Conservation (phyloP, 1,139 yeast genomes). For the Saccharomyces hybrid region DNA sequence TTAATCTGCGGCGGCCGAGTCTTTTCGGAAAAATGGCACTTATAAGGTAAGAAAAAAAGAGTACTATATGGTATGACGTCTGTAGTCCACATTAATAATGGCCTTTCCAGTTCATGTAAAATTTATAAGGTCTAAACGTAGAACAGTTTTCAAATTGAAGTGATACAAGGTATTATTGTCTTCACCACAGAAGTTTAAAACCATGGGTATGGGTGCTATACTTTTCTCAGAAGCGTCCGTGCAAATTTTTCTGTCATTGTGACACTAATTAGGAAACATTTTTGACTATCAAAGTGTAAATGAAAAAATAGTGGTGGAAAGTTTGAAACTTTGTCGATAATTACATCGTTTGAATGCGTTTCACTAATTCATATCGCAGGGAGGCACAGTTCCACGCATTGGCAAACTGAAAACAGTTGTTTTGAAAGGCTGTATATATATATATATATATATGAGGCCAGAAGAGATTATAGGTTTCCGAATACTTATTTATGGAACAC, state of each 20-base stretch:
- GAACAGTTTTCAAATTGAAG: background rate
- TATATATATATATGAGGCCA: background rate
- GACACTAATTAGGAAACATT: conserved; percentile 26
- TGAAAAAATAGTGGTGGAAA: background rate
- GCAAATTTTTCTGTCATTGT: conserved; percentile 13
- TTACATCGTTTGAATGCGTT: background rate
- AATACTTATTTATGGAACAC: background rate
- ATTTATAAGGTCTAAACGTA: background rate
- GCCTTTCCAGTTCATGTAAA: background rate
- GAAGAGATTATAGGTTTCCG: background rate
- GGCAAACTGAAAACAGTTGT: background rate
- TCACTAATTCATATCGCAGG: background rate
- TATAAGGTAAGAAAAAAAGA: too few relatives aligned
- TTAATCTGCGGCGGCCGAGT: too few relatives aligned
- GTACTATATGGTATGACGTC: too few relatives aligned
- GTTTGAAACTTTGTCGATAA: background rate
- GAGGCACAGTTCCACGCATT: background rate
- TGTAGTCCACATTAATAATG: background rate
- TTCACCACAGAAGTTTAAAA: background rate
- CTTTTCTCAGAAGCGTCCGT: background rate
- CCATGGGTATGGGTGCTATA: background rate
- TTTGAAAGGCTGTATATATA: background rate
- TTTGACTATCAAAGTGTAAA: background rate
- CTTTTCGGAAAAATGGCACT: too few relatives aligned
- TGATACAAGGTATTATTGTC: background rate